Base-by-base conservation (phyloP, 2,329 filamentous ascomycete genomes). In the Beauveria asiatica region DNA sequence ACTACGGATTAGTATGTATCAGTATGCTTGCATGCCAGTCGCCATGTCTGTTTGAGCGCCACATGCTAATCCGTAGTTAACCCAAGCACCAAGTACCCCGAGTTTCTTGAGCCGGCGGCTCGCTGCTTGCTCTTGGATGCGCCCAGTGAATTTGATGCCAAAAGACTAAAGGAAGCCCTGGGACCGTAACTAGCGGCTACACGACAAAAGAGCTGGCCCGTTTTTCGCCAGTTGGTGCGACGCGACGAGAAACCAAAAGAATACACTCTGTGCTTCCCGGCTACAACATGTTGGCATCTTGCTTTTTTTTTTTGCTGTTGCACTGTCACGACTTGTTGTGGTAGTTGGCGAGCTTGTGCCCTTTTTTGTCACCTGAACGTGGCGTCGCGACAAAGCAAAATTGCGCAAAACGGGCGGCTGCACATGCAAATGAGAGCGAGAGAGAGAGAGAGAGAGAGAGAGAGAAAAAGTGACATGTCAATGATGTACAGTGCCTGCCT, bases 391-490 rank as follows among this genome's bases (percentile, higher is more conserved):
- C 33, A 57, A 50, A 50, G 37, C 23, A 57, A 57, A 49, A 57
- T 41, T 19, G 16, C 21, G 54, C 42, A 49, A 57, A 19, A 49
- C n/a, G 13, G 30, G 21, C 45, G 21, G n/a, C 27, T 17, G 37
- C 7, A 33, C 23, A 45, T 5, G 33, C 19, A 21, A 33, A 48
- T 11, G n/a, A 21, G 7, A 17, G 17, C 7, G 21, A 17, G 17
- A 11, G 21, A 25, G n/a, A 41, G 13, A 37, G 17, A 21, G 6
- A 41, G 13, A 45, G 17, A 17, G 17, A 11, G 33, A 25, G n/a
- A 41, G 16, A 37, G 13, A 46, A 5, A 57, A 57, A 57, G 55
- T 57, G 55, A 57, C 55, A 49, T 50, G 45, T 57, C 45, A 50
- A 49, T 19, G 10, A 27, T 48, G 42, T 41, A 17, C 19, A 46